Evolutionary conservation across 441 rosid species (phyloP).

Genomic region (Erodium texanum): DNA sequence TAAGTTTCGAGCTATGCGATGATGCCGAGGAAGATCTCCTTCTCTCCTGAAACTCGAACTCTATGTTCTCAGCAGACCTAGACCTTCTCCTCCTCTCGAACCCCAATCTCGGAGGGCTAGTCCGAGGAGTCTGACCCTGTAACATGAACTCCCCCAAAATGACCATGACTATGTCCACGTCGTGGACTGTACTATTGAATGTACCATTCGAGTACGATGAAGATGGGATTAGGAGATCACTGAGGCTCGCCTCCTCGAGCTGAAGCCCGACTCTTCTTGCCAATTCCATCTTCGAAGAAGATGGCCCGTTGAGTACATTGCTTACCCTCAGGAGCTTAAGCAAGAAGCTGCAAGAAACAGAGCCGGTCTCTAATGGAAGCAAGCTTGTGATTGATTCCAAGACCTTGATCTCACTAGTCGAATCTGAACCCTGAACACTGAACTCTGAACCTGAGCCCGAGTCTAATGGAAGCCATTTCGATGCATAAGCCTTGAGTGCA

Average conservation of each 20-base stretch:
- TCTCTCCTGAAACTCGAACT: constrained; percentile 68
- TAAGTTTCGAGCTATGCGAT: constrained; percentile 45
- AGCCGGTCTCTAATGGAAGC: constrained; percentile 40
- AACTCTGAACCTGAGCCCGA: too few species aligned
- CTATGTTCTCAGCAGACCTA: constrained; percentile 71
- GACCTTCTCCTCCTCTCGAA: constrained; percentile 77
- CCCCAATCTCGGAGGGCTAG: constrained; percentile 52
- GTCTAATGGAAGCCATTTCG: constrained; percentile 65
- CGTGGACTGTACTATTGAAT: constrained; percentile 34
- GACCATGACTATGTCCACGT: constrained; percentile 44
- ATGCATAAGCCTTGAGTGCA: constrained; percentile 50
- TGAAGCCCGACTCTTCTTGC: constrained; percentile 51
- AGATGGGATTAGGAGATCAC: constrained; percentile 50
- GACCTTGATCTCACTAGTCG: constrained; percentile 30
- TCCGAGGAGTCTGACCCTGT: constrained; percentile 61
- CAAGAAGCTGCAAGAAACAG: constrained; percentile 52
- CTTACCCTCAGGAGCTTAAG: constrained; percentile 46
- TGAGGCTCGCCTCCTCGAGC: constrained; percentile 52
- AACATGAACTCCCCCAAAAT: constrained; percentile 54
- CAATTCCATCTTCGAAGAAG: constrained; percentile 45
- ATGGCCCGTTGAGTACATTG: constrained; percentile 37
- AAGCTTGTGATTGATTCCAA: constrained; percentile 54
- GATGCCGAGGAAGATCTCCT: constrained; percentile 67
- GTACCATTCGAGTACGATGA: constrained; percentile 29
- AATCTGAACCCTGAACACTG: too few species aligned